Evolutionary conservation across 805 yeast species (phyloP).

Genomic region (Nakazawaea siamensis): DNA sequence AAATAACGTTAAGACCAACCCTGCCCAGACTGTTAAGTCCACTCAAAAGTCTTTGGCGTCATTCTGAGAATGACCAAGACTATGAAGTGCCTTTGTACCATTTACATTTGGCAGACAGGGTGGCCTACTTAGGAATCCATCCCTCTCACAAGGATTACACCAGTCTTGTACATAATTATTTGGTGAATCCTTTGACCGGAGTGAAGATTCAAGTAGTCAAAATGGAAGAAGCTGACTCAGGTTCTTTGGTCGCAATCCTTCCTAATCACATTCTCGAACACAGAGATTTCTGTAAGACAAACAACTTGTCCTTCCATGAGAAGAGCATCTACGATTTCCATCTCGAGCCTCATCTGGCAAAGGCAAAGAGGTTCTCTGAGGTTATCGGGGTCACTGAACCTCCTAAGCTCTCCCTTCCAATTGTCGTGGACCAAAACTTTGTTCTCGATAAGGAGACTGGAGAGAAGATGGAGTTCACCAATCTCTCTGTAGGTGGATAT

Average conservation of each 20-base stretch:
- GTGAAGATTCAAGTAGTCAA: conserved; percentile 1
- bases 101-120: conserved; percentile 4
- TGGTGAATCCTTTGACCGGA: conserved; percentile 4
- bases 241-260: background rate
- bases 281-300: background rate
- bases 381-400: background rate
- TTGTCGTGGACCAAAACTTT: conserved; percentile 2
- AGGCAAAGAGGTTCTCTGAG: background rate
- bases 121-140: conserved; percentile 6
- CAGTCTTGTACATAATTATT: background rate
- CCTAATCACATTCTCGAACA: conserved; percentile 5
- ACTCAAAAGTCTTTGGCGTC: too few relatives aligned
- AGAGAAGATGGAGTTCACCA: conserved; percentile 3
- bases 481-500: conserved; percentile 2
- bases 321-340: conserved; percentile 3
- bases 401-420: background rate
- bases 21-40: too few relatives aligned
- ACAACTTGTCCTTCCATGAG: background rate
- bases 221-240: background rate
- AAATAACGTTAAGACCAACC: too few relatives aligned
- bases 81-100: background rate
- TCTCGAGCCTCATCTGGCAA: background rate
- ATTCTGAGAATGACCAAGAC: background rate
- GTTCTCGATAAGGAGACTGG: background rate
- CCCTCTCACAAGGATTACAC: background rate